Evolutionary conservation across 2,329 filamentous ascomycete genomes (phyloP), one percentile per base, ranked within the genome.

Genomic region (Geosmithia flava): DNA sequence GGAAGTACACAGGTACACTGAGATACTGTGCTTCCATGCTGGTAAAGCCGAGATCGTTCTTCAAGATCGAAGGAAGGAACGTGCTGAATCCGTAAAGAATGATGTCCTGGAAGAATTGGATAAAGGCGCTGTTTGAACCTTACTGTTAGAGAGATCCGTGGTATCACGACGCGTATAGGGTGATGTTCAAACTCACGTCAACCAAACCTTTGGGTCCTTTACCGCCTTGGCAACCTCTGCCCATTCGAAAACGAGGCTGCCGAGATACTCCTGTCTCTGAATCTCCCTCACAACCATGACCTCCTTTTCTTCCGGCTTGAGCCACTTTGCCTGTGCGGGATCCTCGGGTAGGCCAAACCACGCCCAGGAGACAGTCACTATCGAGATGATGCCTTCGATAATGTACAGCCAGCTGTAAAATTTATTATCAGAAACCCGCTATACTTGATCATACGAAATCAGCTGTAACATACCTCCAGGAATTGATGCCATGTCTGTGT

Each of bases 51-150:
- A 78, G 70, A 30, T 64, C 65, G 42, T 67, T 27, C 16, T 47
- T 63, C 45, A 80, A 63, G 52, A 81, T 79, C 2, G 70, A 70
- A 2, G 77, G 77, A 3, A 78, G 60, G 55, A 80, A 80, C 10
- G 74, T 78, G 52, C 68, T 72, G 58, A 79, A 78, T n/a, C 74
- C 75, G 54, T 76, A 78, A 1, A 75, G 62, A 42, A 74, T 59
- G 23, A 73, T 71, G 49, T 75, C 70, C 49, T 72, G 68, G 46
- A 70, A 75, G 56, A 77, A 75, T 44, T 75, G 71, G 17, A 71
- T 71, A 20, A 59, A 51, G 5, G 66, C 69, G 20, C 56, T 58
- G 20, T 15, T n/a, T 15, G 2, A 10, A n/a, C n/a, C 17, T 40
- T 16, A 15, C 7, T 27, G 33, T 37, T 11, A 37, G 33, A 3